Base-by-base conservation (phyloP, 257 asterid species). In the Salvia miltiorrhiza region DNA sequence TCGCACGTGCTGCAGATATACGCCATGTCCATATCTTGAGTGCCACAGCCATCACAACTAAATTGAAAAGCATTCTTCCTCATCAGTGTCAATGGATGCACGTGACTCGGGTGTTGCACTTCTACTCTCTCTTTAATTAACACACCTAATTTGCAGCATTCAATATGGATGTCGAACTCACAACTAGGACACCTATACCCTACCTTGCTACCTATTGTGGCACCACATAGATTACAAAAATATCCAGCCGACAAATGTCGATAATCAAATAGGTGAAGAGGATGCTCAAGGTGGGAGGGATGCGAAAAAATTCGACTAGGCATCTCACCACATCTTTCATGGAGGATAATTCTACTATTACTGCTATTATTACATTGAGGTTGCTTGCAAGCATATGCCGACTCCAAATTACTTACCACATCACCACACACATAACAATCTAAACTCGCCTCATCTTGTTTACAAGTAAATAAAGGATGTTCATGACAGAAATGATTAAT, bases 1-100 rank as follows among this genome's bases (percentile, higher is more conserved):
- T 47, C 48, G 17, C 60, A 48, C 2, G 47, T 28, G 44, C 57
- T 65, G 30, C 70, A 65, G n/a, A 47, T 17, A 40, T 65, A 65
- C 4, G 45, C 70, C 70, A 47, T 65, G 35, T 47, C 70, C 71
- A 14, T 12, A 3, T 65, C 71, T 11, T 48, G 12, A 3, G n/a
- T 24, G 0, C 70, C 70, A 5, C 60, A 65, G 17, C 60, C 71
- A 17, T 49, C 60, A 1, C 60, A 65, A 1, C 10, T 10, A 6
- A 48, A 47, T 1, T 11, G 0, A 1, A 48, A n/a, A 2, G 47
- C 28, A 4, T 19, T 47, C 70, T 47, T 65, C 9, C 59, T 47
- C 45, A 65, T 28, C 1, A 65, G 70, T 1, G 59, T 65, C 10
- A 47, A 11, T 9, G 59, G 32, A 11, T 9, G 6, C 0, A 1